Conservation (phyloP, 1,284 basidiomycete species). For the Puccinia coronata region DNA sequence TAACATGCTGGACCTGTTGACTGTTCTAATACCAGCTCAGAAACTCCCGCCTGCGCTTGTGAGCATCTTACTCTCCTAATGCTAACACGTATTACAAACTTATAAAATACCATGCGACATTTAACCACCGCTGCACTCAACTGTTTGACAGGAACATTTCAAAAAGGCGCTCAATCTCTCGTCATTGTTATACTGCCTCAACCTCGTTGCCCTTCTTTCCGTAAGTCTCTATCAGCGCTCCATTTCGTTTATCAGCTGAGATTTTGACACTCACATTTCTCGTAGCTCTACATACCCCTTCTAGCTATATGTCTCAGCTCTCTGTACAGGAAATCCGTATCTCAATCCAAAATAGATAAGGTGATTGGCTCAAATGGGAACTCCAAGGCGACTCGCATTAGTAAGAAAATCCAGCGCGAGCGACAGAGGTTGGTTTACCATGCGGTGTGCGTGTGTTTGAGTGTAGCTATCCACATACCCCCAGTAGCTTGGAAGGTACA, state of each 20-base stretch:
- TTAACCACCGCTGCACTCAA: not conserved
- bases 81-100: not conserved
- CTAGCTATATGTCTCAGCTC: not conserved
- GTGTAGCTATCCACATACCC: not conserved
- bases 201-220: not conserved
- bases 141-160: not conserved
- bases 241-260: not conserved
- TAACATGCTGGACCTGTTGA: not conserved
- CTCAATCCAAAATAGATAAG: not conserved
- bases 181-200: not conserved
- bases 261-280: not conserved
- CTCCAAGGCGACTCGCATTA: not conserved
- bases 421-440: slow-evolving; percentile 15
- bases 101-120: not conserved
- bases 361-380: not conserved
- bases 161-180: not conserved
- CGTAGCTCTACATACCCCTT: slow-evolving; percentile 4
- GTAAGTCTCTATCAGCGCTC: not conserved
- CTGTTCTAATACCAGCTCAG: not conserved
- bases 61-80: not conserved
- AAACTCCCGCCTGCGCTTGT: not conserved
- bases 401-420: not conserved
- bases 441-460: not conserved
- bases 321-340: slow-evolving; percentile 1
- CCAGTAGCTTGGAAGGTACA: not conserved